phyloP scores from a whole-genome alignment of 1,284 basidiomycete genomes.

The Boletus sp. region DNA sequence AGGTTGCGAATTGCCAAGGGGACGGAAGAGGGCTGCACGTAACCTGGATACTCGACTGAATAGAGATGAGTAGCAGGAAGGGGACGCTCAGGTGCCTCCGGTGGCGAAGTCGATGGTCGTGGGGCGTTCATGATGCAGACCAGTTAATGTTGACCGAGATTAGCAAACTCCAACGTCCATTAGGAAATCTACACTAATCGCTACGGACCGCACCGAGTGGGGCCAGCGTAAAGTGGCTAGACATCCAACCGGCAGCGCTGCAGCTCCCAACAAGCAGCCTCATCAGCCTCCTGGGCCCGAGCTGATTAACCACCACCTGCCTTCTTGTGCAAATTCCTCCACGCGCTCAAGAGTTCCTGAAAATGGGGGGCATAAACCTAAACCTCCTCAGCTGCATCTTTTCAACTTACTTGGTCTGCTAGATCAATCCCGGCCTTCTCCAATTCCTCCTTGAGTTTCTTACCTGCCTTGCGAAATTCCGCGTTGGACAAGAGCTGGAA shows the following conservation, averaged over 20 bases:
- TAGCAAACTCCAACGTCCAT: slow-evolving; percentile 9
- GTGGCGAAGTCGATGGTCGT: slow-evolving; percentile 13
- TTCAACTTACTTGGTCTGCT: slow-evolving; percentile 36
- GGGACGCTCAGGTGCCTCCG: slow-evolving; percentile 40
- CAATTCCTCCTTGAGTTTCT: slow-evolving; percentile 48
- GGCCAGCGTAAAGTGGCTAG: too few species aligned
- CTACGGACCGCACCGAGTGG: not conserved
- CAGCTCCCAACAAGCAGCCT: not conserved
- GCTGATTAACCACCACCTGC: slow-evolving; percentile 15
- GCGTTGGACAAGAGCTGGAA: slow-evolving; percentile 49
- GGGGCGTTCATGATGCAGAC: slow-evolving; percentile 14
- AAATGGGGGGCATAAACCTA: not conserved
- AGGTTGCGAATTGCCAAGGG: slow-evolving; percentile 60
- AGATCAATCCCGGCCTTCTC: slow-evolving; percentile 58
- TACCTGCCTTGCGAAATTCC: slow-evolving; percentile 48
- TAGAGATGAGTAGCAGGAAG: slow-evolving; percentile 66
- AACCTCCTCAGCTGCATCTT: not conserved
- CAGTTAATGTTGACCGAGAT: not conserved
- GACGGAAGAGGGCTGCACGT: slow-evolving; percentile 64
- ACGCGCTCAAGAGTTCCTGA: slow-evolving; percentile 35
- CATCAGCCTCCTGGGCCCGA: not conserved
- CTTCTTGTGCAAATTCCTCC: slow-evolving; percentile 34
- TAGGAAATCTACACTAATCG: not conserved
- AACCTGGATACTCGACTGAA: slow-evolving; percentile 88
- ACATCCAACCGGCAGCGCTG: not conserved